phyloP scores from a whole-genome alignment of 2,329 filamentous ascomycete genomes.

The Penicillium sp. region DNA sequence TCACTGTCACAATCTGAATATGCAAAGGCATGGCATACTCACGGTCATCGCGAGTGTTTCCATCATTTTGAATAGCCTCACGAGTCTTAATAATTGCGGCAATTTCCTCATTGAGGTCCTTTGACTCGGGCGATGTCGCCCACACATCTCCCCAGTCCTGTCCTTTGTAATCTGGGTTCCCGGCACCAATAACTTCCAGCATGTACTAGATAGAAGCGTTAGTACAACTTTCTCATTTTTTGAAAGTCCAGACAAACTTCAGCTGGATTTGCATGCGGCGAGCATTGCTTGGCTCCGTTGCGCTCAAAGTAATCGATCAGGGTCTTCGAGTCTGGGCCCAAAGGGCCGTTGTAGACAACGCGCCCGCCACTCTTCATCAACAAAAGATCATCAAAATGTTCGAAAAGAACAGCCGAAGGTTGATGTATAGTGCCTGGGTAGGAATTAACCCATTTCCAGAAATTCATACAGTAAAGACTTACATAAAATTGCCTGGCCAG shows the following conservation, averaged over 20 bases:
- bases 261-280: slow-evolving; percentile 61
- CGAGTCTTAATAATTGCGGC: slow-evolving; percentile 48
- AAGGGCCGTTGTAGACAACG: slow-evolving; percentile 80
- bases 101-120: slow-evolving; percentile 48
- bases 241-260: slow-evolving; percentile 40
- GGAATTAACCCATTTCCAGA: no score
- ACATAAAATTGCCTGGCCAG: slow-evolving; percentile 81
- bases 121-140: slow-evolving; percentile 49
- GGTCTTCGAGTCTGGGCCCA: slow-evolving; percentile 66
- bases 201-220: slow-evolving; percentile 59
- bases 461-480: no score
- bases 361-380: slow-evolving; percentile 71
- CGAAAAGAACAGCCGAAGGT: slow-evolving; percentile 77
- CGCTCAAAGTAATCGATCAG: slow-evolving; percentile 65
- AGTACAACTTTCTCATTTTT: neutral
- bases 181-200: slow-evolving; percentile 66
- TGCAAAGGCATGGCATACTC: slow-evolving; percentile 59
- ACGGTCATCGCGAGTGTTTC: slow-evolving; percentile 47
- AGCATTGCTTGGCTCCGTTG: slow-evolving; percentile 58
- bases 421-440: slow-evolving; percentile 95
- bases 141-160: slow-evolving; percentile 61
- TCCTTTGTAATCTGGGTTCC: slow-evolving; percentile 54
- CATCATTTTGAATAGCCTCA: slow-evolving; percentile 34
- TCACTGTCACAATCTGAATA: slow-evolving; percentile 51
- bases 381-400: slow-evolving; percentile 78